Evolutionary conservation across 768 basidiomycete genomes (phyloP), one percentile per base, ranked within the genome.

Genomic region (Fomitopsis pulvina): DNA sequence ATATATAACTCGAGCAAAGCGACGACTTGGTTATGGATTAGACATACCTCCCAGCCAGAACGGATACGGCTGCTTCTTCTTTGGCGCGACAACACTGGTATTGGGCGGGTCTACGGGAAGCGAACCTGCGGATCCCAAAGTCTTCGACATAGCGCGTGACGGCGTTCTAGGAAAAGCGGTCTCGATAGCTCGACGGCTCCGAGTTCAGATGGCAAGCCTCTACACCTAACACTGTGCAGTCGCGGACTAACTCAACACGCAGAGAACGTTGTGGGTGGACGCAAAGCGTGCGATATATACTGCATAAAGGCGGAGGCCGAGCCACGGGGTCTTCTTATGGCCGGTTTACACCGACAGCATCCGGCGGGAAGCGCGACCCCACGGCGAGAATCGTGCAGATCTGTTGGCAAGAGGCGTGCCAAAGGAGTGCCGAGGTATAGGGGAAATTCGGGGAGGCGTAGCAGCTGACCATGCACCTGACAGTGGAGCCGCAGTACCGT

Each of bases 21-120:
- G 7, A 48, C 22, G 26, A 16, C 41, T 45, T 18, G 10, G 27
- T 21, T 24, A 25, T 49, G 7, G 40, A 51, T 42, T 28, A 32
- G 25, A 66, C 71, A 47, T 47, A 78, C 88, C 89, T 63, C 89
- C 89, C 7, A 92, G 75, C 78, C 86, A 92, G 71, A 90, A 89
- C 10, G 89, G 89, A 66, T 92, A 87, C 14, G 87, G 87, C 66
- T 80, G 66, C 71, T 87, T 88, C 71, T 87, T 88, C 53, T 55
- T 58, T 34, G 37, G 29, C 11, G 53, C 39, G 39, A 40, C 37
- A 12, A 32, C 48, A 5, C 34, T 34, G 38, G 41, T 40, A n/a
- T 38, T 24, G 27, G 38, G 48, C 37, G 39, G 38, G 34, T 25
- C 12, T 6, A 49, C 48, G 18, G 48, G 48, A 27, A 49, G 26